Conservation (phyloP, 2,329 filamentous ascomycete genomes). For the Beauveria australis region DNA sequence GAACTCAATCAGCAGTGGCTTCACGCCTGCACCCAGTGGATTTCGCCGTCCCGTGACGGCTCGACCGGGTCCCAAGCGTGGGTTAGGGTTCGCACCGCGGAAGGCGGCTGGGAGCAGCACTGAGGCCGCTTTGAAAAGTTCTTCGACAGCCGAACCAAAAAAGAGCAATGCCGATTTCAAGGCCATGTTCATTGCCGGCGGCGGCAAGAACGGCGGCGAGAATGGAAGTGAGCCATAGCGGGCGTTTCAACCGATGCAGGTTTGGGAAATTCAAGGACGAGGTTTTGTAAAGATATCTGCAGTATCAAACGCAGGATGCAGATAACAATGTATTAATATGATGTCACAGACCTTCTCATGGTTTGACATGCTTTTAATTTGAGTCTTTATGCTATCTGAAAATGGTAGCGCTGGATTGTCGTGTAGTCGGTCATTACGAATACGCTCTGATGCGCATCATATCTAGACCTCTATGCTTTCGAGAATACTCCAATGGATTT, state of each 20-base stretch:
- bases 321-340: background rate
- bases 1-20: conserved; percentile 14
- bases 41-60: conserved; percentile 37
- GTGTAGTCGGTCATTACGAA: background rate
- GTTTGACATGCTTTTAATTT: background rate
- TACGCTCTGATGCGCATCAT: background rate
- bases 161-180: conserved; percentile 54
- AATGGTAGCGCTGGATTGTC: background rate
- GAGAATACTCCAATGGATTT: conserved; percentile 19
- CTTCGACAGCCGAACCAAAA: conserved; percentile 29
- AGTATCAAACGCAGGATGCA: background rate
- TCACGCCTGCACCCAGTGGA: conserved; percentile 37
- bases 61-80: conserved; percentile 31
- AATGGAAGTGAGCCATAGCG: background rate
- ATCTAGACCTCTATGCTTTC: conserved; percentile 21
- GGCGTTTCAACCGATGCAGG: background rate
- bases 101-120: conserved; percentile 13
- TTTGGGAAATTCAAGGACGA: background rate
- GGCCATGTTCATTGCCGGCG: conserved; percentile 36
- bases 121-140: conserved; percentile 22
- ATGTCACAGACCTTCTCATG: background rate
- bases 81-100: conserved; percentile 34
- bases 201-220: conserved; percentile 11
- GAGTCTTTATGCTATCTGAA: background rate
- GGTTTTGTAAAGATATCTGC: background rate